A percentile compares a stretch with the other conserved stretches of the same genome.
phyloP scores from a whole-genome alignment of 495 filamentous ascomycete species.

The Filosporella fistucella region DNA sequence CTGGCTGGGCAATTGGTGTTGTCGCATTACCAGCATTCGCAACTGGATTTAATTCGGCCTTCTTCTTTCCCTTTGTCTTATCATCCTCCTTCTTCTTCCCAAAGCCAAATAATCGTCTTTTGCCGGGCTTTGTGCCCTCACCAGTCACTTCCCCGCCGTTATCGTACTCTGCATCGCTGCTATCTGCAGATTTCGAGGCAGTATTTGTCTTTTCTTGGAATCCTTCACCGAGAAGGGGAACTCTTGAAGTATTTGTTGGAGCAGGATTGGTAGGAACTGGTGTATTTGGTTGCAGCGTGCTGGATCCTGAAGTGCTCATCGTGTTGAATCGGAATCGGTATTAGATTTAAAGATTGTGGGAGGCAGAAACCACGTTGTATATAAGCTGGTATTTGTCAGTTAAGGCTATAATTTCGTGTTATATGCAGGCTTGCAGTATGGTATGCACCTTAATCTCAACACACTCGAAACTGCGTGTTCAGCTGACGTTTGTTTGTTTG shows the following conservation, averaged over 20 bases:
- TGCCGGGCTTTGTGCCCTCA: constrained; percentile 37
- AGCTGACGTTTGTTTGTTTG: no score
- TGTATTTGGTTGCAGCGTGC: constrained; percentile 16
- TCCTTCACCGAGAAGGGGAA: constrained; percentile 27
- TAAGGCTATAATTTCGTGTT: constrained; percentile 10
- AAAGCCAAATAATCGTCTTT: constrained; percentile 53
- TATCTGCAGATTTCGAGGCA: constrained; percentile 20
- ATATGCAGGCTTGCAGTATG: background rate
- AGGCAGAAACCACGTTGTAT: background rate
- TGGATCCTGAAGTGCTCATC: constrained; percentile 22
- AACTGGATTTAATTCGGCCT: constrained; percentile 10
- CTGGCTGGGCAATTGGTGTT: constrained; percentile 18
- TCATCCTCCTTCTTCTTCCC: constrained; percentile 61
- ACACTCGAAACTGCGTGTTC: no score
- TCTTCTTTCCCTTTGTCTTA: constrained; percentile 33
- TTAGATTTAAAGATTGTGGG: background rate
- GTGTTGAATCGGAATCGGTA: constrained; percentile 2
- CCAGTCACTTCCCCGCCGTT: background rate
- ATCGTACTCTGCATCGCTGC: constrained; percentile 17
- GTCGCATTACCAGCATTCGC: constrained; percentile 4
- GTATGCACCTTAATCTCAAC: constrained; percentile 13
- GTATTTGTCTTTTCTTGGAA: constrained; percentile 24
- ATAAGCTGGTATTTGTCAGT: constrained; percentile 16
- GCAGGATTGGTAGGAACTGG: constrained; percentile 9
- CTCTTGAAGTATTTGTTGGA: constrained; percentile 7